Base-by-base conservation (phyloP, 2,329 filamentous ascomycete genomes). In the Pseudocercospora cruenta region DNA sequence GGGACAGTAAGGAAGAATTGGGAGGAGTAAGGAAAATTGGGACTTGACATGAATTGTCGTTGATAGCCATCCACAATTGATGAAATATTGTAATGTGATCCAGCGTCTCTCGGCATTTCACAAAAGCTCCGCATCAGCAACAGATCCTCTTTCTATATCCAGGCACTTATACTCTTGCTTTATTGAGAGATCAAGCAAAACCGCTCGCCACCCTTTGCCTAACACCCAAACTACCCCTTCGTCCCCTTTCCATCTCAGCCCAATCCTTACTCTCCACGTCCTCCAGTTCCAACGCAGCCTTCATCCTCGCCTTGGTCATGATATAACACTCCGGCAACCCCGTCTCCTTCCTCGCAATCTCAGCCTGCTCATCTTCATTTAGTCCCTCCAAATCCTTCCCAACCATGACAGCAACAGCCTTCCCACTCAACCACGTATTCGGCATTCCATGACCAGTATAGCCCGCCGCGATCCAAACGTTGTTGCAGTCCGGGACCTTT, bases 391-490 rank as follows among this genome's bases (percentile, higher is more conserved):
- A 71, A 76, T 31, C 43, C 81, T 63, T 65, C 63, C 84, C 71
- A 61, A 91, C 86, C 82, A 90, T 85, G 55, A 85, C 79, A 9
- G 87, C 89, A 12, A 87, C 85, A 1, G 87, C 87, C 65, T 88
- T 86, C 1, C 85, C 91, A 71, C 86, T 88, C 47, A 92, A 79
- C 68, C 88, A 88, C 16, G 90, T 87, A 71, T 89, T 88, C 21
- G 91, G 90, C 90, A 93, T 93, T 0, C 91, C 91, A 76, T 94
- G 91, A 0, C 82, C 78, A 0, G 76, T 78, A n/a, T 84, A 87
- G 4, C 85, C 77, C 9, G 76, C 77, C 5, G 75, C 65, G 16
- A 78, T 69, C 66, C 71, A 79, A 0, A 76, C 49, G 14, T 68
- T 63, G 0, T 68, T 26, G 79, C 24, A 85, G 70, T 5, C 76